A percentile compares a stretch with the other conserved stretches of the same genome.
Conservation (phyloP, 2,329 filamentous ascomycete species). For the Paracorniculantispora psalliotae region DNA sequence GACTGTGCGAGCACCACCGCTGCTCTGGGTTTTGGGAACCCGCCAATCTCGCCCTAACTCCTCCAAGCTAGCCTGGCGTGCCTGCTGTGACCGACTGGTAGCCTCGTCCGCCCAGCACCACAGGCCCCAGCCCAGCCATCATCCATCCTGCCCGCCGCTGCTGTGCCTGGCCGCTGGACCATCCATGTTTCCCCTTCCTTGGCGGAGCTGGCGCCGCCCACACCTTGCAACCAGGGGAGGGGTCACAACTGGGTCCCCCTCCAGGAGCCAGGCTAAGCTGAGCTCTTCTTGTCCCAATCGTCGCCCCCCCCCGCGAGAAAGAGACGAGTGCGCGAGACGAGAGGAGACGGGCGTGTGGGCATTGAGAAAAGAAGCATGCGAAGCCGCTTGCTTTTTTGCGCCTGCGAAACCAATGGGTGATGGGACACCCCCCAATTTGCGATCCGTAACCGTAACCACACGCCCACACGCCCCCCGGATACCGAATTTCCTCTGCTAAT, state of each 20-base stretch:
- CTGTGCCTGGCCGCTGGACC: background rate
- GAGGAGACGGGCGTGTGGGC: constrained; percentile 9
- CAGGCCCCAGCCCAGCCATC: background rate
- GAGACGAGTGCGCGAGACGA: too few species aligned
- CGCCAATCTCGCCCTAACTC: background rate
- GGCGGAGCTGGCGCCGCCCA: background rate
- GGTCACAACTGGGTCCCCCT: background rate
- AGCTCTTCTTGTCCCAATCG: constrained; percentile 6
- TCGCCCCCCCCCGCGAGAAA: background rate
- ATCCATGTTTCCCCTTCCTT: background rate
- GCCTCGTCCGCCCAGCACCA: constrained; percentile 3
- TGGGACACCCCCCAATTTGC: background rate
- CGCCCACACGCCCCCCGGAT: background rate
- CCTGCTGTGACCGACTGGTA: too few species aligned
- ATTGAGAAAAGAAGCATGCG: constrained; percentile 9
- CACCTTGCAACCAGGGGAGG: background rate
- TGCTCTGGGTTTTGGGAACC: background rate
- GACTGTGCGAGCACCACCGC: background rate
- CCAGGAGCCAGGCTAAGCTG: background rate
- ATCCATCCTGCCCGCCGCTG: background rate
- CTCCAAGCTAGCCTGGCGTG: background rate
- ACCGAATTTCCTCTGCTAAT: background rate
- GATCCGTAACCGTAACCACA: background rate
- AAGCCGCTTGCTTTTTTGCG: constrained; percentile 8
- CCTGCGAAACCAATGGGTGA: constrained; percentile 9